A percentile compares a stretch with the other conserved stretches of the same genome.
Conservation (phyloP, 2,329 filamentous ascomycete genomes). For the Phialophora verrucosa region DNA sequence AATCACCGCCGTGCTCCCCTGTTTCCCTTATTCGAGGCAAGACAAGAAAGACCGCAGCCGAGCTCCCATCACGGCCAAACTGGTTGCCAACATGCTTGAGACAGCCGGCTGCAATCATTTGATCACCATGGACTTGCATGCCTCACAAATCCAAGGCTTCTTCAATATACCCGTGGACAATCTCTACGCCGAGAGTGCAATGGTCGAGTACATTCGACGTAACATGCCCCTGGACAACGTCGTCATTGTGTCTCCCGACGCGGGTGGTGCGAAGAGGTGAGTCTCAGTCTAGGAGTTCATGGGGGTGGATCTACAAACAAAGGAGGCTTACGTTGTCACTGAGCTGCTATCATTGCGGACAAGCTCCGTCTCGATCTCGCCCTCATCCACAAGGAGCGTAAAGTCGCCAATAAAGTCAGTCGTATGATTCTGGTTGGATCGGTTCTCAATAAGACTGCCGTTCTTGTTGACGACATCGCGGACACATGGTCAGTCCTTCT, state of each 20-base stretch:
- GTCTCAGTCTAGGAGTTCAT: not conserved
- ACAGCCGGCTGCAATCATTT: slow-evolving; percentile 94
- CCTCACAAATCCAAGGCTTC: slow-evolving; percentile 95
- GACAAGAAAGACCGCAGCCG: slow-evolving; percentile 92
- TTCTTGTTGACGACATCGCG: slow-evolving; percentile 96
- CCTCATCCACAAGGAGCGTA: slow-evolving; percentile 93
- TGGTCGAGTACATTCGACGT: slow-evolving; percentile 71
- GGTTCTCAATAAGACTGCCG: slow-evolving; percentile 85
- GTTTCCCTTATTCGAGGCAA: slow-evolving; percentile 91
- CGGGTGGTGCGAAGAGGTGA: slow-evolving; percentile 78
- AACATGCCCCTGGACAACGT: slow-evolving; percentile 82
- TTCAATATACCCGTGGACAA: slow-evolving; percentile 97
- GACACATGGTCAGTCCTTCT: slow-evolving; percentile 69
- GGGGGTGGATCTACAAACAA: not conserved
- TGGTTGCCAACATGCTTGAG: slow-evolving; percentile 89
- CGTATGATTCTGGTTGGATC: slow-evolving; percentile 94
- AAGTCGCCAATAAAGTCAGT: slow-evolving; percentile 83
- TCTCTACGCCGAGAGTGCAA: slow-evolving; percentile 64
- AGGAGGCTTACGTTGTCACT: slow-evolving; percentile 41
- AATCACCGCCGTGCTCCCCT: slow-evolving; percentile 73
- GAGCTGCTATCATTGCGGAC: slow-evolving; percentile 89
- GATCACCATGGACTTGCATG: slow-evolving; percentile 91
- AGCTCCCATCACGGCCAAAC: slow-evolving; percentile 75
- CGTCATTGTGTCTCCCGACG: slow-evolving; percentile 92
- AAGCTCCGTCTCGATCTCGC: slow-evolving; percentile 87